A percentile compares a stretch with the other conserved stretches of the same genome.
These are phyloP conservation scores for Debaryomyces singareniensis DNA, from an alignment of 1,139 yeast genomes.

Conservation along the genomic window DNA sequence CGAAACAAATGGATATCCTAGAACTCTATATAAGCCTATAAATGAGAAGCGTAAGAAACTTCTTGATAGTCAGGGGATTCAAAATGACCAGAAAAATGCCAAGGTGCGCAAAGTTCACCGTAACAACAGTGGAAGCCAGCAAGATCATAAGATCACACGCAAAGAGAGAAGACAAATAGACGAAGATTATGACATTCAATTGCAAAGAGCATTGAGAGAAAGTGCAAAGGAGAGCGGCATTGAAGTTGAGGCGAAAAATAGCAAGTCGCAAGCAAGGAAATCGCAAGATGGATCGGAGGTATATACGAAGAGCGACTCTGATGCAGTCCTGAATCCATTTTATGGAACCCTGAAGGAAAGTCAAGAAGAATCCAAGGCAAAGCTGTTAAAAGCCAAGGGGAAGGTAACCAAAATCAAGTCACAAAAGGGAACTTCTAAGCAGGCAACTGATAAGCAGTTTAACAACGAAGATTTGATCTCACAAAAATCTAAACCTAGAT, in stretches of 20 bases:
- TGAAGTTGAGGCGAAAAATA: slow-evolving; percentile 5
- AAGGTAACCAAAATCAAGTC: slow-evolving; percentile 8
- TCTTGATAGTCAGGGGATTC: slow-evolving; percentile 16
- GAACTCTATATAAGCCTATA: slow-evolving; percentile 46
- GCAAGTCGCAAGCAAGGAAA: slow-evolving; percentile 18
- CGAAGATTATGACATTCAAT: slow-evolving; percentile 59
- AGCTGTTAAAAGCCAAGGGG: slow-evolving; percentile 7
- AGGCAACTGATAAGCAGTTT: slow-evolving; percentile 8
- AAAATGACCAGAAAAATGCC: slow-evolving; percentile 8
- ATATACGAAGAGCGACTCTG: slow-evolving; percentile 4
- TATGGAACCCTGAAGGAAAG: slow-evolving; percentile 7
- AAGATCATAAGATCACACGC: slow-evolving; percentile 14
- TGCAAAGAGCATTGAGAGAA: slow-evolving; percentile 66
- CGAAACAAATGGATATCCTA: slow-evolving; percentile 22
- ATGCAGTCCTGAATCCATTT: slow-evolving; percentile 1
- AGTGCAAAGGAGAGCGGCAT: slow-evolving; percentile 46
- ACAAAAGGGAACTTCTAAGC: slow-evolving; percentile 7
- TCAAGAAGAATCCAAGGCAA: slow-evolving; percentile 8
- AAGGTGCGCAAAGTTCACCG: slow-evolving; percentile 8
- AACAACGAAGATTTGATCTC: slow-evolving; percentile 40
- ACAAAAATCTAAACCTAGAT: slow-evolving; percentile 75
- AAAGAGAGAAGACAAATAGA: slow-evolving; percentile 36
- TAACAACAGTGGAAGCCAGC: slow-evolving; percentile 6
- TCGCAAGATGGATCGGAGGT: slow-evolving; percentile 10
- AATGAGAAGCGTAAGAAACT: slow-evolving; percentile 42